Conservation (phyloP, 805 yeast genomes). For the Saturnispora mendoncae region DNA sequence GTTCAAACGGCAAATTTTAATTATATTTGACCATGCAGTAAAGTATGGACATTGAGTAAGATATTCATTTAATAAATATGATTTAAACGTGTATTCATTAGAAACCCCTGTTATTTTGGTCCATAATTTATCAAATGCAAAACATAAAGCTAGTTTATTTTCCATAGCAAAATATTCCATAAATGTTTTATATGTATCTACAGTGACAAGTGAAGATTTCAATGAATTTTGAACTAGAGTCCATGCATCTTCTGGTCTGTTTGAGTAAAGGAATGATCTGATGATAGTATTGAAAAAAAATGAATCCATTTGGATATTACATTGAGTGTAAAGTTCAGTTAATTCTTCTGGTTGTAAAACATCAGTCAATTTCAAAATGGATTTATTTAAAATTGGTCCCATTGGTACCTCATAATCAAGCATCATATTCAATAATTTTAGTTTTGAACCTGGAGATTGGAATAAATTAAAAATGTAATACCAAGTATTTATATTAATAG, state of each 20-base stretch:
- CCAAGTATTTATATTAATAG: conserved; percentile 25
- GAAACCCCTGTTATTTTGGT: conserved; percentile 11
- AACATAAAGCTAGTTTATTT: conserved; percentile 18
- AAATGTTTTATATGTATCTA: conserved; percentile 19
- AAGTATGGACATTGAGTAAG: conserved; percentile 18
- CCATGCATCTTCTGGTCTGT: conserved; percentile 18
- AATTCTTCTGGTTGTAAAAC: conserved; percentile 14
- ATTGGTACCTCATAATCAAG: conserved; percentile 15
- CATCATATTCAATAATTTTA: conserved; percentile 20
- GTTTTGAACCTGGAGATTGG: conserved; percentile 13
- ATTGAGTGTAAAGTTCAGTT: conserved; percentile 11
- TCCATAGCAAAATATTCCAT: conserved; percentile 16
- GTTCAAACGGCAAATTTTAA: conserved; percentile 13
- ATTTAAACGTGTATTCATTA: conserved; percentile 13
- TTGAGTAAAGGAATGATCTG: conserved; percentile 14
- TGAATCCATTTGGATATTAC: conserved; percentile 12
- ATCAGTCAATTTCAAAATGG: conserved; percentile 14
- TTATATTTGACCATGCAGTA: conserved; percentile 21
- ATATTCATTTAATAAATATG: conserved; percentile 17
- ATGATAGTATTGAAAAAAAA: conserved; percentile 20
- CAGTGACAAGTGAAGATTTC: conserved; percentile 10
- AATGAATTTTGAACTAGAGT: conserved; percentile 7
- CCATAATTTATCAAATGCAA: conserved; percentile 22
- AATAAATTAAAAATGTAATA: conserved; percentile 21
- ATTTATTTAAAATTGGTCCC: conserved; percentile 20